Conservation (phyloP, 768 basidiomycete genomes). For the Stropharia rugosoannulata region DNA sequence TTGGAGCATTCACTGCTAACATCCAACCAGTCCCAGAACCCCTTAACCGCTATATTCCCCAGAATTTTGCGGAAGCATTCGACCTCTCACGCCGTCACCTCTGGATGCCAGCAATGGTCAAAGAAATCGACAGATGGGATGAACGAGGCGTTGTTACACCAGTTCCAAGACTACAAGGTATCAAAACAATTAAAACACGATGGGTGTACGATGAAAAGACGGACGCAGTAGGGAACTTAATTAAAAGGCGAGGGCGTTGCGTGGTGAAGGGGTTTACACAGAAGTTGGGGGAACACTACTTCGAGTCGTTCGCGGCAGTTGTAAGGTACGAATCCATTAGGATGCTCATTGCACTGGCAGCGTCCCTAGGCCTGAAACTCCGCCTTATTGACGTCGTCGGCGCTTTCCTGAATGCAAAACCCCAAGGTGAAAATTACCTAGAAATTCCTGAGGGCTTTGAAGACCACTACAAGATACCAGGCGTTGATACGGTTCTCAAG, state of each 20-base stretch:
- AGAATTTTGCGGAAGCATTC: constrained; percentile 5
- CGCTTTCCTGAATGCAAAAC: no score
- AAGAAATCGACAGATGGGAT: no score
- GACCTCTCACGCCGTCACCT: neutral
- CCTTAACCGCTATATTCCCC: constrained; percentile 1
- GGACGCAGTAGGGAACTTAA: constrained; percentile 3
- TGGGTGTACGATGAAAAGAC: constrained; percentile 10
- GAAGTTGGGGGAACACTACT: constrained; percentile 5
- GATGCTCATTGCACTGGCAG: constrained; percentile 5
- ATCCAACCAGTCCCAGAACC: neutral
- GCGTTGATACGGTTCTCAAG: constrained; percentile 4
- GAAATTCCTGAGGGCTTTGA: constrained; percentile 10
- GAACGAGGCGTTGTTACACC: constrained; percentile 7
- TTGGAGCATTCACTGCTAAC: neutral
- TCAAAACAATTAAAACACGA: constrained; percentile 3
- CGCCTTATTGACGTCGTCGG: constrained; percentile 4
- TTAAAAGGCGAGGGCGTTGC: constrained; percentile 2
- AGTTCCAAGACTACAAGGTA: constrained; percentile 4
- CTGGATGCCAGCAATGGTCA: constrained; percentile 9
- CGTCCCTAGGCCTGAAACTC: neutral
- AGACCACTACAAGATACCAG: constrained; percentile 1
- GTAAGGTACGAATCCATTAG: constrained; percentile 5
- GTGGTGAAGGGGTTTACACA: constrained; percentile 10
- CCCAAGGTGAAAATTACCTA: constrained; percentile 6
- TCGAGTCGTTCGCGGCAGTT: constrained; percentile 7